Conservation (phyloP, 495 filamentous ascomycete genomes). For the Penicillium pancosmium region DNA sequence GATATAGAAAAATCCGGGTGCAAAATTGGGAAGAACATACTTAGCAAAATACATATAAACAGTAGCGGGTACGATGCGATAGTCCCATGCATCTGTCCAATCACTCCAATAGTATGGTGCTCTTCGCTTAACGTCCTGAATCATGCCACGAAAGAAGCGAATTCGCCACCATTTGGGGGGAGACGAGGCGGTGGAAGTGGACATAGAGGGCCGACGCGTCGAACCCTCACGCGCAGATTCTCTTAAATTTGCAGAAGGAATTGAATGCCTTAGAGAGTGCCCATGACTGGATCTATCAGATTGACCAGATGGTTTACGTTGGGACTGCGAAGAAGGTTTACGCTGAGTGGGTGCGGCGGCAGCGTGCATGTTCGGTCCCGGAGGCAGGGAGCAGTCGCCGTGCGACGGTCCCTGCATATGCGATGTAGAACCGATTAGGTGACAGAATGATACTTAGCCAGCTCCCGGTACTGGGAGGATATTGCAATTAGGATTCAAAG, state of each 20-base stretch:
- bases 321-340: slow-evolving; percentile 37
- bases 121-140: slow-evolving; percentile 71
- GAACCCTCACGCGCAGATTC: slow-evolving; percentile 10
- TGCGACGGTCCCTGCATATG: slow-evolving; percentile 26
- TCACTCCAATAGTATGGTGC: slow-evolving; percentile 77
- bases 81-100: slow-evolving; percentile 84
- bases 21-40: slow-evolving; percentile 45
- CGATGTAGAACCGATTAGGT: neutral
- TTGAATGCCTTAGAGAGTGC: slow-evolving; percentile 15
- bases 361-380: slow-evolving; percentile 31
- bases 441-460: neutral
- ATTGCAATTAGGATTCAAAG: neutral
- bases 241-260: slow-evolving; percentile 15
- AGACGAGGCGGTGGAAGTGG: slow-evolving; percentile 18
- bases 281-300: slow-evolving; percentile 21
- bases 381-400: slow-evolving; percentile 25
- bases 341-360: slow-evolving; percentile 31
- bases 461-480: no score
- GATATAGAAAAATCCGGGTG: neutral
- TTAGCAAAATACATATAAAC: slow-evolving; percentile 93
- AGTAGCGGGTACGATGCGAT: slow-evolving; percentile 77
- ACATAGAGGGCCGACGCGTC: slow-evolving; percentile 12
- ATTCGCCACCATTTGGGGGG: slow-evolving; percentile 62
- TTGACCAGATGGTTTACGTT: slow-evolving; percentile 25
- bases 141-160: slow-evolving; percentile 63